These are phyloP conservation scores for Acanthamoeba quina DNA, from an alignment of 208 protist species.

Conservation along the genomic window DNA sequence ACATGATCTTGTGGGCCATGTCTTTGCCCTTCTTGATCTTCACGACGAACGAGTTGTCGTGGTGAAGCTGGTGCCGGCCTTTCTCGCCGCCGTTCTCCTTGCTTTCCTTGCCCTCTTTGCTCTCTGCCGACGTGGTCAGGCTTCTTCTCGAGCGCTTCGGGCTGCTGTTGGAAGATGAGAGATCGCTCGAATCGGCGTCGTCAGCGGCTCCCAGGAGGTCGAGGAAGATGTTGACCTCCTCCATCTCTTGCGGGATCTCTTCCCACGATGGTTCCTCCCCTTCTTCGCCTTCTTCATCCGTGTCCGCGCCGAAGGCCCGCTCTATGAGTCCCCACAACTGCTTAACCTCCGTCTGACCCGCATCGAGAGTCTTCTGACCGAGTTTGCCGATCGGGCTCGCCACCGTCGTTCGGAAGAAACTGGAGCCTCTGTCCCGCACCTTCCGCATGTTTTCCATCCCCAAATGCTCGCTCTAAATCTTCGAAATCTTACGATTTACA, in stretches of 20 bases:
- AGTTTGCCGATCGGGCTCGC: slow-evolving; percentile 6
- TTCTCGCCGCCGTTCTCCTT: too few relatives aligned
- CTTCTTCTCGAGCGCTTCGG: too few relatives aligned
- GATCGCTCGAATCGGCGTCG: too few relatives aligned
- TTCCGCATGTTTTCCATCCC: not conserved
- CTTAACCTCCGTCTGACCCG: slow-evolving; percentile 47
- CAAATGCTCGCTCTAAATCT: not conserved
- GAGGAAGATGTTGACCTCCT: slow-evolving; percentile 60
- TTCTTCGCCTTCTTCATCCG: not conserved
- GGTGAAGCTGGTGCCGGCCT: too few relatives aligned
- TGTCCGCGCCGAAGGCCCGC: not conserved
- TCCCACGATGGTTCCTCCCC: slow-evolving; percentile 42
- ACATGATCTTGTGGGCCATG: slow-evolving; percentile 52
- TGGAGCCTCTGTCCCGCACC: not conserved
- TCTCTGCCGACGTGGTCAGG: too few relatives aligned
- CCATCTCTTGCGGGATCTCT: not conserved
- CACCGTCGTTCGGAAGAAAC: not conserved
- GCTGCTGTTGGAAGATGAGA: too few relatives aligned
- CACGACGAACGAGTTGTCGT: too few relatives aligned
- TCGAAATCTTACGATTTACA: not conserved
- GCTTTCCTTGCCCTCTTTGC: too few relatives aligned
- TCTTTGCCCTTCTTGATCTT: too few relatives aligned
- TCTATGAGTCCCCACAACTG: slow-evolving; percentile 25
- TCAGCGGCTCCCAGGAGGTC: too few relatives aligned
- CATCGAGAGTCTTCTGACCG: too few relatives aligned